Evolutionary conservation across 2,329 filamentous ascomycete species (phyloP).

Genomic region (Sclerotinia sclerotiorum): DNA sequence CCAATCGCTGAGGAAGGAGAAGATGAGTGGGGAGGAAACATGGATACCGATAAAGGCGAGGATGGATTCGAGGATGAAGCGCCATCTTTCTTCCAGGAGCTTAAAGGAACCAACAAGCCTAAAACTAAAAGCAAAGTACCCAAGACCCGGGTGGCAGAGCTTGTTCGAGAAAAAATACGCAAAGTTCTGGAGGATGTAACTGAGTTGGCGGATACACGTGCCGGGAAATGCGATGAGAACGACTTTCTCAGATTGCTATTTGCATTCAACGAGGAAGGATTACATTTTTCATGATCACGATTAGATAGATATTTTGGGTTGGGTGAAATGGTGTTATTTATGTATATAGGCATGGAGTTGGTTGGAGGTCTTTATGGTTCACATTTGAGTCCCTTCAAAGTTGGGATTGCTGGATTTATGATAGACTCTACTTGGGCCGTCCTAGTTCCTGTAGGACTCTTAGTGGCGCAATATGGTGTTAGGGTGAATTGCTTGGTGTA

Average conservation of each 20-base stretch:
- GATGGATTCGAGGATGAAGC: conserved; percentile 58
- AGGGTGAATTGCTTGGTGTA: background rate
- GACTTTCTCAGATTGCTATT: conserved; percentile 81
- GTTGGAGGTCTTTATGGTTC: conserved; percentile 1
- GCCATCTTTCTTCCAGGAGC: conserved; percentile 82
- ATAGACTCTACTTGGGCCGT: background rate
- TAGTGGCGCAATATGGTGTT: background rate
- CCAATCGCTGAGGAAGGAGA: conserved; percentile 47
- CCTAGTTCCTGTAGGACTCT: background rate
- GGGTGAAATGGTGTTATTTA: conserved; percentile 26
- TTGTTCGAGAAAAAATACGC: conserved; percentile 84
- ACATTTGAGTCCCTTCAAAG: background rate
- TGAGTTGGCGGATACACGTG: conserved; percentile 74
- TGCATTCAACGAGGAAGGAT: conserved; percentile 87
- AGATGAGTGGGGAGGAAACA: conserved; percentile 52
- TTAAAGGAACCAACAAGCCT: conserved; percentile 50
- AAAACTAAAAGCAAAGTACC: conserved; percentile 68
- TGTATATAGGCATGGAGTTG: conserved; percentile 32
- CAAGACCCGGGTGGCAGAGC: conserved; percentile 75
- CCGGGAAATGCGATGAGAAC: conserved; percentile 86
- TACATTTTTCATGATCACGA: conserved; percentile 66
- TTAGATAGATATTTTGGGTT: conserved; percentile 2
- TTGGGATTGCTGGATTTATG: conserved; percentile 16
- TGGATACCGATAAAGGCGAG: conserved; percentile 52
- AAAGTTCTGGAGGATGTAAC: conserved; percentile 82